A percentile compares a stretch with the other conserved stretches of the same genome.
These are phyloP conservation scores for Pinus albicaulis DNA, from an alignment of 75 land plant genomes.

Conservation along the genomic window DNA sequence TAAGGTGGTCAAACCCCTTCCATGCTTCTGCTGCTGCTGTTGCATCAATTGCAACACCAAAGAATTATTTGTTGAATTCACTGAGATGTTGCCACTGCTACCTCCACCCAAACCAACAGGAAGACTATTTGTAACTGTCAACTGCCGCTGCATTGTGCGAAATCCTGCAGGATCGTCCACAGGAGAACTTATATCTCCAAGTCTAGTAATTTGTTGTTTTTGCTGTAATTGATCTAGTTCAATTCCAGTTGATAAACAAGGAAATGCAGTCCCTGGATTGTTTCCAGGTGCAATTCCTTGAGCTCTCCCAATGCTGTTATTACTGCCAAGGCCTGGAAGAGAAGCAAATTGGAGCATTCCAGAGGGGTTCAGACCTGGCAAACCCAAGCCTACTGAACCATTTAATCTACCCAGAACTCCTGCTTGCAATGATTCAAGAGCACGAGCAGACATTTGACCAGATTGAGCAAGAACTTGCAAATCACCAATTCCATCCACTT, in stretches of 20 bases:
- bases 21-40: constrained; percentile 17
- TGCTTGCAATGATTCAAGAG: constrained; percentile 41
- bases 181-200: constrained; percentile 6
- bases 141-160: constrained; percentile 11
- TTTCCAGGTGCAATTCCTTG: constrained; percentile 21
- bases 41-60: constrained; percentile 26
- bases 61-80: constrained; percentile 10
- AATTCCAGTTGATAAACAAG: constrained; percentile 30
- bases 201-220: constrained; percentile 15
- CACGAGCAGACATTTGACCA: constrained; percentile 30
- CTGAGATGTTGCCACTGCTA: neutral
- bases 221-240: constrained; percentile 43
- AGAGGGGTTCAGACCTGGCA: constrained; percentile 38
- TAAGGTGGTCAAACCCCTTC: constrained; percentile 6
- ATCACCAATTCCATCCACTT: constrained; percentile 33
- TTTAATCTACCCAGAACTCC: constrained; percentile 43
- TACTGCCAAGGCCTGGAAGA: constrained; percentile 8
- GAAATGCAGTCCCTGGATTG: constrained; percentile 22
- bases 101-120: constrained; percentile 4
- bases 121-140: constrained; percentile 13
- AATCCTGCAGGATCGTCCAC: constrained; percentile 17
- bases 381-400: constrained; percentile 31
- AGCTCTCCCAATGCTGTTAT: constrained; percentile 15
- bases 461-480: constrained; percentile 27
- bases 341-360: constrained; percentile 33